These are phyloP conservation scores for Allium sativum DNA, from an alignment of 106 monocot genomes.

Conservation along the genomic window DNA sequence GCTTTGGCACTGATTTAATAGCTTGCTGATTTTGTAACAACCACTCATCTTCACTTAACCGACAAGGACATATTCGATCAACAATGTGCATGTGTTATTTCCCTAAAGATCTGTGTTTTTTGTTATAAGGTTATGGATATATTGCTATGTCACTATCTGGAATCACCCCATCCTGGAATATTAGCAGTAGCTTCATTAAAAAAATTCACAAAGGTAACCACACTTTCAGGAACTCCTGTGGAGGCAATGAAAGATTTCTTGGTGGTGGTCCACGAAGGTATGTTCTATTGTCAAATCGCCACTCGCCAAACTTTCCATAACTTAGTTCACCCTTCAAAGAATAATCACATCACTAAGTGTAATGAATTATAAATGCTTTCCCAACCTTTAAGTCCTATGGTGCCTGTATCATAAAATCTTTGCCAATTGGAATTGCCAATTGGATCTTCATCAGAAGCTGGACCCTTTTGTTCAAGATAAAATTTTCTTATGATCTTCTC, in stretches of 20 bases:
- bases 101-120: not conserved
- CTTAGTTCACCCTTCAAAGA: conserved; percentile 68
- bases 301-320: conserved; percentile 91
- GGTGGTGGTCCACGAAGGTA: conserved; percentile 65
- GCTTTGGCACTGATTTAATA: not conserved
- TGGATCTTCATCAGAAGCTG: conserved; percentile 67
- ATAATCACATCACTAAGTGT: conserved; percentile 8
- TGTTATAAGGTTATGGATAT: not conserved
- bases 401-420: no score
- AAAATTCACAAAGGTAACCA: conserved; percentile 48
- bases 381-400: conserved; percentile 6
- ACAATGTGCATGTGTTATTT: not conserved
- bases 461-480: conserved; percentile 71
- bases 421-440: conserved; percentile 97
- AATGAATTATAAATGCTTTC: conserved; percentile 7
- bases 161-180: conserved; percentile 37
- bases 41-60: not conserved
- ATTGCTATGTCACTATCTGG: not conserved
- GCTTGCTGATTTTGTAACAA: not conserved
- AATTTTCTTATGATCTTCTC: conserved; percentile 68
- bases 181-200: conserved; percentile 44
- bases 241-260: conserved; percentile 82
- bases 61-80: not conserved
- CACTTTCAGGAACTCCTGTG: conserved; percentile 96
- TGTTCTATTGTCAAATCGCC: conserved; percentile 98